phyloP scores from a whole-genome alignment of 2,329 filamentous ascomycete species.

The Tolypocladium album region DNA sequence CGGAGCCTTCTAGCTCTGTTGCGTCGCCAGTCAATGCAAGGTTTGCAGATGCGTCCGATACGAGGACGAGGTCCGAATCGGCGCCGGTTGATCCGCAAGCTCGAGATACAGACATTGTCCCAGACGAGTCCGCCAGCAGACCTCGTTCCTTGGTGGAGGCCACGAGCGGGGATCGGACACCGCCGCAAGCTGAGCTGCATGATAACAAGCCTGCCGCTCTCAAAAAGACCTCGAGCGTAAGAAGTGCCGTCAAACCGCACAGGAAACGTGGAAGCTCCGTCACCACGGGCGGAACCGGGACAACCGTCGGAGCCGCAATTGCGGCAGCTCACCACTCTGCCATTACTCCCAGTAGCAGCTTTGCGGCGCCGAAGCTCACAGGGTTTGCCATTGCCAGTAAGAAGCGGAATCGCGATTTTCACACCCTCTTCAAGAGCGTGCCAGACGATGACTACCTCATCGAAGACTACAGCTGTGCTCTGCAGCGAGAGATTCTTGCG shows the following conservation, averaged over 20 bases:
- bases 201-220: conserved; percentile 49
- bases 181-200: conserved; percentile 50
- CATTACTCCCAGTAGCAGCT: conserved; percentile 47
- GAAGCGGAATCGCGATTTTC: conserved; percentile 92
- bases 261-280: conserved; percentile 77
- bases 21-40: conserved; percentile 46
- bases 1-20: conserved; percentile 43
- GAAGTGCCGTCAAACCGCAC: conserved; percentile 49
- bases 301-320: conserved; percentile 55
- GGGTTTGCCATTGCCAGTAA: conserved; percentile 95
- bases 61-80: conserved; percentile 43
- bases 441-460: conserved; percentile 97
- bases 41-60: conserved; percentile 37
- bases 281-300: conserved; percentile 44
- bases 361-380: conserved; percentile 65
- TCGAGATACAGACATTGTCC: conserved; percentile 13
- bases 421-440: conserved; percentile 87
- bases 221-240: conserved; percentile 55
- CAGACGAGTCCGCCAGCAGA: conserved; percentile 25
- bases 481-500: conserved; percentile 90
- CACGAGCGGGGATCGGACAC: conserved; percentile 46
- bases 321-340: conserved; percentile 59
- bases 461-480: conserved; percentile 93
- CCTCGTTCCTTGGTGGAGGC: conserved; percentile 43
- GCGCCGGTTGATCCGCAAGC: conserved; percentile 38